A percentile compares a stretch with the other conserved stretches of the same genome.
These are phyloP conservation scores for Hemileccinum rubropunctum DNA, from an alignment of 768 basidiomycete genomes.

Conservation along the genomic window DNA sequence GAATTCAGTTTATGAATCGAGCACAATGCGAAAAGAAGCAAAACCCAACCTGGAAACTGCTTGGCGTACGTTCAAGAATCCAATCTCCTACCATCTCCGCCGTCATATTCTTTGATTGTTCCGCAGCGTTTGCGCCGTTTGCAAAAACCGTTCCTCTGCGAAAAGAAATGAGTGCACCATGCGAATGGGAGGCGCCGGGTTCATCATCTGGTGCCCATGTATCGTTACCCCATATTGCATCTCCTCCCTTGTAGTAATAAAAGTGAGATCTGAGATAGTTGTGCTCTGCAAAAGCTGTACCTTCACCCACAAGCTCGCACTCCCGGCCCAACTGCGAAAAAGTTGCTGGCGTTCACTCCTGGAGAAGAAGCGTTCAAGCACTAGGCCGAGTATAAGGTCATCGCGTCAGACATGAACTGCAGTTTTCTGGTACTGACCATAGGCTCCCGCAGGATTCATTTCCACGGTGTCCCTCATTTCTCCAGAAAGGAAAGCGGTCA, in stretches of 20 bases:
- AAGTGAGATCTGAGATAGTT: not conserved
- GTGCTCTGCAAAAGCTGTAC: slow-evolving; percentile 32
- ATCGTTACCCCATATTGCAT: slow-evolving; percentile 77
- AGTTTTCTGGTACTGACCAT: slow-evolving; percentile 43
- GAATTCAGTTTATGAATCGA: not conserved
- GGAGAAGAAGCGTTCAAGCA: slow-evolving; percentile 87
- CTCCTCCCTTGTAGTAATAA: slow-evolving; percentile 57
- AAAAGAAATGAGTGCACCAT: slow-evolving; percentile 85
- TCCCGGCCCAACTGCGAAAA: slow-evolving; percentile 94
- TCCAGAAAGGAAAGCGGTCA: slow-evolving; percentile 92
- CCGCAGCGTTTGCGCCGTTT: slow-evolving; percentile 8
- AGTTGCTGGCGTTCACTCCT: slow-evolving; percentile 83
- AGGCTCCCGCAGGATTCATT: slow-evolving; percentile 76
- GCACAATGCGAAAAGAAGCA: slow-evolving; percentile 1
- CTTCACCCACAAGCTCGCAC: slow-evolving; percentile 93
- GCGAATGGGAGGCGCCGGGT: slow-evolving; percentile 50
- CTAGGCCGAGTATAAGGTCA: slow-evolving; percentile 32
- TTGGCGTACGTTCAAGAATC: slow-evolving; percentile 80
- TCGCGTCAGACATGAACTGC: not conserved
- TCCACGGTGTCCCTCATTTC: slow-evolving; percentile 95
- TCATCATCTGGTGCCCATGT: slow-evolving; percentile 80
- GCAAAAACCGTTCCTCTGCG: slow-evolving; percentile 33
- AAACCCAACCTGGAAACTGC: slow-evolving; percentile 66
- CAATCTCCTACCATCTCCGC: slow-evolving; percentile 70
- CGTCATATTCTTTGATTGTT: slow-evolving; percentile 63